Evolutionary conservation across 2,329 filamentous ascomycete species (phyloP), one percentile per base, ranked within the genome.

Genomic region (Neoarthrinium moseri): DNA sequence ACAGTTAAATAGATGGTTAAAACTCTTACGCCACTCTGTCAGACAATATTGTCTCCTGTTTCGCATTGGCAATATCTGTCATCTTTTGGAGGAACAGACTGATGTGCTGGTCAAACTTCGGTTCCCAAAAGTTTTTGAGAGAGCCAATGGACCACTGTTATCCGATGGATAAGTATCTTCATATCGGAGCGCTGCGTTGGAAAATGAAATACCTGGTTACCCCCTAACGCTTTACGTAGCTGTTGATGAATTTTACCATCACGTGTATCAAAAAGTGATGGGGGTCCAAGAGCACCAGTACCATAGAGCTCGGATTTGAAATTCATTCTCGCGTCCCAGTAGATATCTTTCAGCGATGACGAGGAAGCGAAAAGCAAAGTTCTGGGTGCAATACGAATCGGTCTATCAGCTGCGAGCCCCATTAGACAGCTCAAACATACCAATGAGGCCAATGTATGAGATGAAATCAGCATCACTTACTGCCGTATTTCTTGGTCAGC

Each of bases 81-180:
- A 67, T 57, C 43, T 63, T 65, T 8, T 45, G 13, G 4, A 59
- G 44, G 39, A 69, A 68, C 5, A 67, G 51, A 1, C 48, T 51
- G 13, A 69, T 49, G 12, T 61, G 59, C 17, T 61, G 55, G 45
- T 70, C 66, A 44, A 70, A 63, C 10, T 58, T 56, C 1, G 49
- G 18, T 45, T 69, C 67, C 63, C 65, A 69, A 11, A 51, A 56
- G 13, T 63, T 69, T 50, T 67, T 70, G 29, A 70, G 50, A 29
- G 57, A 55, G 2, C 64, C 65, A 21, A 69, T 64, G 0, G 60
- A 62, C 66, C 67, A 69, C 45, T 46, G n/a, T n/a, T n/a, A n/a
- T n/a, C n/a, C n/a, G n/a, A n/a, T n/a, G n/a, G n/a, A n/a, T n/a
- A 32, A n/a, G 40, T 10, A 4, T 13, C 6, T 15, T 30, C n/a